These are phyloP conservation scores for Hemileccinum rubropunctum DNA, from an alignment of 768 basidiomycete species.

Conservation along the genomic window DNA sequence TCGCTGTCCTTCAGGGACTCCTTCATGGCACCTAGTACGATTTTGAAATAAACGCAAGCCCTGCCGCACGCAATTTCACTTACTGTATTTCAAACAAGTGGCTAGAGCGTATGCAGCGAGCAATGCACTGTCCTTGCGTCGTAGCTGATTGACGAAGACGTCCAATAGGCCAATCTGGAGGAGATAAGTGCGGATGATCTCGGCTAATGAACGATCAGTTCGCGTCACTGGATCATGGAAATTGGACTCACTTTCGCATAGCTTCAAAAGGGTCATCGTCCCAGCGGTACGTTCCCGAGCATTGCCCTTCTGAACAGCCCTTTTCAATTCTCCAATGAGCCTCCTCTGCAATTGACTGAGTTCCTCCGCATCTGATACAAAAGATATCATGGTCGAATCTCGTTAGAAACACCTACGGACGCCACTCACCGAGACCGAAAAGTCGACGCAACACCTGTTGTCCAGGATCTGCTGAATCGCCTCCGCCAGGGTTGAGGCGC, in stretches of 20 bases:
- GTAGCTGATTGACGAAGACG: slow-evolving; percentile 15
- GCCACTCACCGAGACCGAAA: slow-evolving; percentile 19
- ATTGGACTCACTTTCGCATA: slow-evolving; percentile 16
- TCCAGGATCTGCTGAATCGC: not conserved
- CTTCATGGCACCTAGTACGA: slow-evolving; percentile 13
- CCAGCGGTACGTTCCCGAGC: slow-evolving; percentile 21
- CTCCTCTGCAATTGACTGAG: slow-evolving; percentile 2
- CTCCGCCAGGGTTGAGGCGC: not conserved
- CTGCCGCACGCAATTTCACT: not conserved
- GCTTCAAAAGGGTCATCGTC: slow-evolving; percentile 21
- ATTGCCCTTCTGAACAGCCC: not conserved
- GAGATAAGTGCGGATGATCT: slow-evolving; percentile 6
- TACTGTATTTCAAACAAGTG: slow-evolving; percentile 15
- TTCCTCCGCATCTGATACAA: slow-evolving; percentile 1
- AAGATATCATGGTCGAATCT: not conserved
- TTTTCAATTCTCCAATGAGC: slow-evolving; percentile 13
- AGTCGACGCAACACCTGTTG: slow-evolving; percentile 5
- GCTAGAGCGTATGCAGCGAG: slow-evolving; percentile 22
- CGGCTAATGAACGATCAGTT: slow-evolving; percentile 8
- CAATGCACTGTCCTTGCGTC: slow-evolving; percentile 13
- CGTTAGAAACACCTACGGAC: not conserved
- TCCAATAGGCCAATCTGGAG: slow-evolving; percentile 5
- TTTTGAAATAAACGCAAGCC: not conserved
- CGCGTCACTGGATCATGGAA: not conserved
- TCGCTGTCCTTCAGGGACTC: slow-evolving; percentile 6